These are phyloP conservation scores for Delphinella strobiligena DNA, from an alignment of 2,329 filamentous ascomycete genomes.

Conservation along the genomic window DNA sequence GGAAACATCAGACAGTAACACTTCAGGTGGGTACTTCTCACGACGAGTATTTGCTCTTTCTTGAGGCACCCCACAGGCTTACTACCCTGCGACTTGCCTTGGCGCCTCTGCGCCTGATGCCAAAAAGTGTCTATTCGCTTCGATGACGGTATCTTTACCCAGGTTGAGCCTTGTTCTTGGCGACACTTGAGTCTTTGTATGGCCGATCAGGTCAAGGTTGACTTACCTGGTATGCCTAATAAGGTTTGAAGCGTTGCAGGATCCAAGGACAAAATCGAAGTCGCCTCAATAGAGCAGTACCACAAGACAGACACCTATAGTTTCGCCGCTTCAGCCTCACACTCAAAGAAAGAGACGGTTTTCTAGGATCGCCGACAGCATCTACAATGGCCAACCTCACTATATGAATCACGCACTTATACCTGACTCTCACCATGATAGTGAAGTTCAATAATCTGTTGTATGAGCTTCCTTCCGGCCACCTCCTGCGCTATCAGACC, in stretches of 20 bases:
- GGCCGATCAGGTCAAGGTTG: slow-evolving; percentile 36
- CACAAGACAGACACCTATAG: slow-evolving; percentile 30
- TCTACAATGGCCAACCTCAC: slow-evolving; percentile 20
- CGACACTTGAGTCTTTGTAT: slow-evolving; percentile 29
- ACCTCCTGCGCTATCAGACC: slow-evolving; percentile 10
- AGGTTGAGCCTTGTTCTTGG: slow-evolving; percentile 27
- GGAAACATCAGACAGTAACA: too few relatives aligned
- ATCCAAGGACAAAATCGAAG: slow-evolving; percentile 25
- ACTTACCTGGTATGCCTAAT: slow-evolving; percentile 31
- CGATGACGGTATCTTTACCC: slow-evolving; percentile 33
- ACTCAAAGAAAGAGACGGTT: slow-evolving; percentile 27
- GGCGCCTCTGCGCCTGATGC: slow-evolving; percentile 29
- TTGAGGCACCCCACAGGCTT: slow-evolving; percentile 38
- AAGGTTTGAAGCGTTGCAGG: slow-evolving; percentile 31
- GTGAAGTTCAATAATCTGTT: slow-evolving; percentile 25
- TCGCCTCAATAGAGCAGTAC: slow-evolving; percentile 17
- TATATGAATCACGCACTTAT: slow-evolving; percentile 29
- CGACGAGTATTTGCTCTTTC: slow-evolving; percentile 48
- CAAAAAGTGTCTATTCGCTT: slow-evolving; percentile 34
- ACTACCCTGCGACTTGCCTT: slow-evolving; percentile 49
- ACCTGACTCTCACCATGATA: slow-evolving; percentile 33
- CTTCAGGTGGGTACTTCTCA: too few relatives aligned
- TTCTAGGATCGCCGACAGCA: slow-evolving; percentile 10
- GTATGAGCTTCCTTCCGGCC: slow-evolving; percentile 23
- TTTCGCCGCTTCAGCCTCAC: slow-evolving; percentile 27